phyloP scores from a whole-genome alignment of 805 yeast genomes.

The Deakozyma indianensis region DNA sequence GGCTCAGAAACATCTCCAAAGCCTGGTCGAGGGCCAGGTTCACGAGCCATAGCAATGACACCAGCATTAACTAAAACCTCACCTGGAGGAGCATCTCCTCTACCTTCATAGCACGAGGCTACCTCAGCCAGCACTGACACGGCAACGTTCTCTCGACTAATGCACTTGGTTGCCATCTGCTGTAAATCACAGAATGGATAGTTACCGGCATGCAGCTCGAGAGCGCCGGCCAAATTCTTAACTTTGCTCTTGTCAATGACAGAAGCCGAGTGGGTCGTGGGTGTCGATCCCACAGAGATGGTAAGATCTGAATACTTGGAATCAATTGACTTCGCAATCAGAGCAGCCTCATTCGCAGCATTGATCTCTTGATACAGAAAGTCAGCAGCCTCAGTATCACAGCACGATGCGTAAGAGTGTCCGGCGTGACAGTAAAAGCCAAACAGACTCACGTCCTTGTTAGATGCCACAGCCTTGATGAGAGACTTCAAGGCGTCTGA shows the following conservation, averaged over 20 bases:
- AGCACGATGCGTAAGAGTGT: constrained; percentile 43
- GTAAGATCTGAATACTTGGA: constrained; percentile 25
- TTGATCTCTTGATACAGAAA: constrained; percentile 41
- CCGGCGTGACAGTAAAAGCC: constrained; percentile 79
- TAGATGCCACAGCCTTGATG: constrained; percentile 13
- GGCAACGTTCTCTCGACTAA: constrained; percentile 32
- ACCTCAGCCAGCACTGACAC: constrained; percentile 44
- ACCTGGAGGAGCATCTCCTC: constrained; percentile 38
- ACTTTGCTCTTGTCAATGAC: constrained; percentile 6
- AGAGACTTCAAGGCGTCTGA: constrained; percentile 24
- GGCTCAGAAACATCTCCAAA: constrained; percentile 35
- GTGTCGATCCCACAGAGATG: constrained; percentile 71
- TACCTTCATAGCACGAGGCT: constrained; percentile 39
- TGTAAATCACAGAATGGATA: constrained; percentile 62
- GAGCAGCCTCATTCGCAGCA: constrained; percentile 41
- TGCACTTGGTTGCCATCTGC: constrained; percentile 57
- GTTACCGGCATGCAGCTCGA: constrained; percentile 76
- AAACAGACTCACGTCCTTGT: constrained; percentile 29
- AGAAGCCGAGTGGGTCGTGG: constrained; percentile 51
- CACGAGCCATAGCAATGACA: constrained; percentile 54
- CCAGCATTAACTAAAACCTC: constrained; percentile 62
- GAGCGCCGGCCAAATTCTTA: constrained; percentile 16
- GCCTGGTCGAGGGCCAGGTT: constrained; percentile 46
- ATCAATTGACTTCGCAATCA: constrained; percentile 22
- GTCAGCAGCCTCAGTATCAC: constrained; percentile 31